Conservation (phyloP, 352 stramenopile genomes). For the Plasmopara halstedii region DNA sequence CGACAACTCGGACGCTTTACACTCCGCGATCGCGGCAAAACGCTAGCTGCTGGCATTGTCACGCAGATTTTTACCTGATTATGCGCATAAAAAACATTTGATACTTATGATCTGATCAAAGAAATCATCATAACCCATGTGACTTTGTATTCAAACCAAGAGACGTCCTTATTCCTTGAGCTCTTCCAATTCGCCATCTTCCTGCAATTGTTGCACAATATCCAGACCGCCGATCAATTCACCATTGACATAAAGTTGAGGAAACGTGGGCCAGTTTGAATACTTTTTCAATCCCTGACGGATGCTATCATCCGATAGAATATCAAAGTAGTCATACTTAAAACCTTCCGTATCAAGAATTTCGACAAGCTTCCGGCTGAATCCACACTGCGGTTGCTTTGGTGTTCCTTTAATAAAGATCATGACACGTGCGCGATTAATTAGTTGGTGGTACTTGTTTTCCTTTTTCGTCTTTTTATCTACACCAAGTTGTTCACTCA, state of each 20-base stretch:
- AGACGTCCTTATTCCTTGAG: constrained; percentile 68
- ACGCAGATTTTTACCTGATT: constrained; percentile 72
- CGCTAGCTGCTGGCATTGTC: constrained; percentile 78
- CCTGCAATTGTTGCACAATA: constrained; percentile 95
- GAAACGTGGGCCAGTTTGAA: constrained; percentile 98
- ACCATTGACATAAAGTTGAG: constrained; percentile 96
- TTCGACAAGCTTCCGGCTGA: constrained; percentile 92
- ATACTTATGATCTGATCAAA: too few relatives aligned
- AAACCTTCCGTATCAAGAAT: constrained; percentile 88
- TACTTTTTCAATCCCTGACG: constrained; percentile 96
- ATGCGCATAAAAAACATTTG: too few relatives aligned
- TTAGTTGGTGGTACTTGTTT: constrained; percentile 85
- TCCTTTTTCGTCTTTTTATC: constrained; percentile 79
- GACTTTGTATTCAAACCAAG: too few relatives aligned
- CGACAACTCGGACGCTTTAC: constrained; percentile 79
- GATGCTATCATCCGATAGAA: constrained; percentile 94
- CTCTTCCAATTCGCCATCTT: constrained; percentile 75
- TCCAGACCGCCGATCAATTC: constrained; percentile 97
- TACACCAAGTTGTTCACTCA: constrained; percentile 87
- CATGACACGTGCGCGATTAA: constrained; percentile 91
- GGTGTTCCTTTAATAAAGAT: constrained; percentile 98
- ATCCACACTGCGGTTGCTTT: constrained; percentile 91
- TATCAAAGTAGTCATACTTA: constrained; percentile 95
- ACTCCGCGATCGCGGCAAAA: constrained; percentile 72
- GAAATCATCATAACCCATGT: too few relatives aligned